phyloP scores from a whole-genome alignment of 805 yeast species.

The Teunomyces atbi region DNA sequence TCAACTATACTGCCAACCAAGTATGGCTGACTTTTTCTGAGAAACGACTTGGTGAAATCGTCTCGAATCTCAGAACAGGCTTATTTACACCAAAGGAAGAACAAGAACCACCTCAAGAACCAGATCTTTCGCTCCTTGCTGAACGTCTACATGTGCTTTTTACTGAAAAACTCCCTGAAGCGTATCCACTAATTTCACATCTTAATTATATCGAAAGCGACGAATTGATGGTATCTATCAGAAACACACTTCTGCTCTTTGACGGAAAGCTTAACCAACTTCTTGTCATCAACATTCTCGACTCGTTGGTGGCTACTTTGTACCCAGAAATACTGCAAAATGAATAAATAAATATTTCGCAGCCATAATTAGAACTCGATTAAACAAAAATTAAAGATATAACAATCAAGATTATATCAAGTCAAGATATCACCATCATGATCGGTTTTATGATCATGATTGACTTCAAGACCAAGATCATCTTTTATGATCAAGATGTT shows the following conservation, averaged over 20 bases:
- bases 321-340: slow-evolving; percentile 33
- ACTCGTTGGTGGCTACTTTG: slow-evolving; percentile 37
- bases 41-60: slow-evolving; percentile 12
- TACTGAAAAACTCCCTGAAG: slow-evolving; percentile 1
- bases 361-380: too few relatives aligned
- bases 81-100: slow-evolving; percentile 12
- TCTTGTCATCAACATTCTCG: slow-evolving; percentile 41
- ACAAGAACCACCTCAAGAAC: not conserved
- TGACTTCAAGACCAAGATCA: too few relatives aligned
- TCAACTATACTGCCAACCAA: not conserved
- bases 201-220: slow-evolving; percentile 9
- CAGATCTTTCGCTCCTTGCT: slow-evolving; percentile 7
- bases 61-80: slow-evolving; percentile 11
- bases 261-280: slow-evolving; percentile 40
- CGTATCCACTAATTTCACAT: not conserved
- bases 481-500: too few relatives aligned
- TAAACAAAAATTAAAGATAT: too few relatives aligned
- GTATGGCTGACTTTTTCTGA: not conserved
- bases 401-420: too few relatives aligned
- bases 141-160: slow-evolving; percentile 14
- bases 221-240: slow-evolving; percentile 8
- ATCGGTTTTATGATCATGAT: too few relatives aligned
- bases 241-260: slow-evolving; percentile 11
- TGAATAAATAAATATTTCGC: not conserved
- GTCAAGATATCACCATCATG: too few relatives aligned